Percentiles rank a stretch among this genome's conserved stretches.
These are phyloP conservation scores for Paraconiothyrium brasiliense DNA, from an alignment of 2,329 filamentous ascomycete species.

Conservation along the genomic window DNA sequence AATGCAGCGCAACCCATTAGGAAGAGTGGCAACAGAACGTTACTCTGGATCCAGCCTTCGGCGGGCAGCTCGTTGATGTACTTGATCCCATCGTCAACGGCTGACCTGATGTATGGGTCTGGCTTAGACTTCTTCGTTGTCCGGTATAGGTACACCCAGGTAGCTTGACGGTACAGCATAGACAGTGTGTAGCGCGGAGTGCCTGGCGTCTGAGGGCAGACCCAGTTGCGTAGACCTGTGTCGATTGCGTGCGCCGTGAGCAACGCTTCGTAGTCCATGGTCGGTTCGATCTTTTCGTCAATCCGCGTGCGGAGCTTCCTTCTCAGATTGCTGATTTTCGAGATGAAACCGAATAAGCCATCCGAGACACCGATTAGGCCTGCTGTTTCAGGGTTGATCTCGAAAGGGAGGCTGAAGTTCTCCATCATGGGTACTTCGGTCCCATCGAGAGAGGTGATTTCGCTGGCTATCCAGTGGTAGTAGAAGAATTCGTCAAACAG, in stretches of 20 bases:
- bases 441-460: conserved; percentile 65
- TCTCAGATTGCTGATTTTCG: conserved; percentile 79
- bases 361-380: conserved; percentile 83
- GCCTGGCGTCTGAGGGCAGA: conserved; percentile 64
- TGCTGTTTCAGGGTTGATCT: conserved; percentile 64
- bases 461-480: conserved; percentile 74
- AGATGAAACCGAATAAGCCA: conserved; percentile 80
- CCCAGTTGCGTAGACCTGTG: conserved; percentile 77
- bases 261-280: conserved; percentile 76
- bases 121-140: conserved; percentile 67
- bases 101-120: conserved; percentile 63
- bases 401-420: conserved; percentile 64
- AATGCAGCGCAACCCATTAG: conserved; percentile 70
- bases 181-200: conserved; percentile 65
- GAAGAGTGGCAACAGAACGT: conserved; percentile 69
- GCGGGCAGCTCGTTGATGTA: conserved; percentile 65
- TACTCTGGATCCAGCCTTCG: conserved; percentile 65
- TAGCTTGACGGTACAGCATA: conserved; percentile 69
- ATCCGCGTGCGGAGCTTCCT: conserved; percentile 77
- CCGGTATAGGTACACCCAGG: conserved; percentile 71
- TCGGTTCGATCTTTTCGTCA: conserved; percentile 67
- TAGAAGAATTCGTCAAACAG: conserved; percentile 81
- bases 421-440: conserved; percentile 63
- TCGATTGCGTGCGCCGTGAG: conserved; percentile 81
- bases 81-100: conserved; percentile 67